phyloP scores from a whole-genome alignment of 164 flowering plant species.

The Aristolochia contorta region DNA sequence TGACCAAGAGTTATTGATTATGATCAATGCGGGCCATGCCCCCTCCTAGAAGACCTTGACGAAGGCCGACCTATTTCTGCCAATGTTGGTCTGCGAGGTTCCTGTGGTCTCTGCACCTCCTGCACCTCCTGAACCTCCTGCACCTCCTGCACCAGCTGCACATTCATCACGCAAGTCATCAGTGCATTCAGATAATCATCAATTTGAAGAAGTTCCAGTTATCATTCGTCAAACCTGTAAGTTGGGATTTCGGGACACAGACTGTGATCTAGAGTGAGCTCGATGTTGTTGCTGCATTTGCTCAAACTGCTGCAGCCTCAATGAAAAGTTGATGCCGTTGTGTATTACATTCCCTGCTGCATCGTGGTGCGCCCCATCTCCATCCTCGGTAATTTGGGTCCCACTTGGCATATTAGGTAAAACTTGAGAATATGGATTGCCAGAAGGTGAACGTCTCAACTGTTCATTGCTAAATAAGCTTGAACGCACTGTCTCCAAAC shows the following conservation, averaged over 20 bases:
- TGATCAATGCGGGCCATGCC: conserved; percentile 36
- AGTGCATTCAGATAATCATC: not conserved
- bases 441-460: conserved; percentile 19
- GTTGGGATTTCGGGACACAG: conserved; percentile 32
- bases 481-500: conserved; percentile 75
- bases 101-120: conserved; percentile 54
- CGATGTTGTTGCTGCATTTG: conserved; percentile 72
- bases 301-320: conserved; percentile 66
- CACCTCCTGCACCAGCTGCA: conserved; percentile 1
- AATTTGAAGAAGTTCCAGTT: not conserved
- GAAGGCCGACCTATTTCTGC: conserved; percentile 34
- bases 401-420: conserved; percentile 16
- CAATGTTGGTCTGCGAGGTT: conserved; percentile 22
- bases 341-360: conserved; percentile 20
- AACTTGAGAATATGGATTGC: conserved; percentile 15
- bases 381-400: conserved; percentile 37
- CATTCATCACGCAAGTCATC: not conserved
- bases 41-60: conserved; percentile 55
- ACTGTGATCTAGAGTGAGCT: conserved; percentile 33
- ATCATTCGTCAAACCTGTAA: conserved; percentile 34
- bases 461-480: conserved; percentile 53
- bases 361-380: conserved; percentile 31
- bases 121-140: conserved; percentile 17
- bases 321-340: conserved; percentile 58
- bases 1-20: conserved; percentile 3